These are phyloP conservation scores for Anisodus tanguticus DNA, from an alignment of 257 asterid species.

Conservation along the genomic window DNA sequence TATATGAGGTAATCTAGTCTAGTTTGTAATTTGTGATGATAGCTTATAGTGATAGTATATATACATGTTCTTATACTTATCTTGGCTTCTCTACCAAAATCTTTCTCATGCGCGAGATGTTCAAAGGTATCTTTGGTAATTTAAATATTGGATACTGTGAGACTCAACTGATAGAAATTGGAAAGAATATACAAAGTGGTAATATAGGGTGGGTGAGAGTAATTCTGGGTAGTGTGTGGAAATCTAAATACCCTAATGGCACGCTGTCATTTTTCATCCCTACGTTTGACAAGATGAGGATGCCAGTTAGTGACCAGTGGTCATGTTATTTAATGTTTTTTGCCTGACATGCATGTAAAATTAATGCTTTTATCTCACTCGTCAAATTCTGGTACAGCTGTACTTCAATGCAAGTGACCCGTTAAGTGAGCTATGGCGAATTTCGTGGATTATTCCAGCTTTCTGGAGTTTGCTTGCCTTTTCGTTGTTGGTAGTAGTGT, in stretches of 20 bases:
- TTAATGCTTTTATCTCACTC: background rate
- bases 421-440: conserved; percentile 51
- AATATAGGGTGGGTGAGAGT: background rate
- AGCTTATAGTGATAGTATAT: background rate
- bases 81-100: too few species aligned
- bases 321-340: background rate
- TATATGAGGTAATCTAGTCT: background rate
- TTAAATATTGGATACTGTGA: background rate
- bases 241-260: background rate
- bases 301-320: background rate
- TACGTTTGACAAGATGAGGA: background rate
- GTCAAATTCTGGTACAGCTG: conserved; percentile 40
- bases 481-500: conserved; percentile 42
- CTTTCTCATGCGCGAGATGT: too few species aligned
- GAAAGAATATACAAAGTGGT: background rate
- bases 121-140: background rate
- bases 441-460: conserved; percentile 55
- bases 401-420: conserved; percentile 63
- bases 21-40: conserved; percentile 8
- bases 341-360: background rate
- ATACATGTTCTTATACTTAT: too few species aligned
- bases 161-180: background rate
- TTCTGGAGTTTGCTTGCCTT: conserved; percentile 50
- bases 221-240: background rate
- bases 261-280: background rate